These are phyloP conservation scores for Phytophthora sp. DNA, from an alignment of 352 stramenopile species.

Conservation along the genomic window DNA sequence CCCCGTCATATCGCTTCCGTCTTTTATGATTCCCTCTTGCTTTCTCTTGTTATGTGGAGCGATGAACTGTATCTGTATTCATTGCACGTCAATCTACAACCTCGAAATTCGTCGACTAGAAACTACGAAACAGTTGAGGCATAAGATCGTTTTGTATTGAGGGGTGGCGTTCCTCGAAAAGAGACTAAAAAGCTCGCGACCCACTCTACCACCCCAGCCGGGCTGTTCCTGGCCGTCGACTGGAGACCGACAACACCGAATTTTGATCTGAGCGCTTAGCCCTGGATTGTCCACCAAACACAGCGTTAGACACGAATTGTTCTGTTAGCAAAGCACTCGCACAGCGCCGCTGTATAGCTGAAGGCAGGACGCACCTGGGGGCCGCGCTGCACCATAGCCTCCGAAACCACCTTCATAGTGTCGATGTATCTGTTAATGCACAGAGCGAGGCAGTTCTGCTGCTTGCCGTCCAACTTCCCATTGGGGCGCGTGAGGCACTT, in stretches of 20 bases:
- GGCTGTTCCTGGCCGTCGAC: background rate
- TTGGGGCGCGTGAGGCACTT: constrained; percentile 86
- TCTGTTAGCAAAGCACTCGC: background rate
- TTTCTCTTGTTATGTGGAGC: too few species aligned
- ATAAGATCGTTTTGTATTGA: constrained; percentile 32
- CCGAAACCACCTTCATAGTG: constrained; percentile 90
- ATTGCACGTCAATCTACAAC: too few species aligned
- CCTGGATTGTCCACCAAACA: constrained; percentile 9
- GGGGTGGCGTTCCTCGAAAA: constrained; percentile 20
- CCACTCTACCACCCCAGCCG: constrained; percentile 2
- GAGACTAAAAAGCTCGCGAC: constrained; percentile 22
- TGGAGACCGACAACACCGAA: background rate
- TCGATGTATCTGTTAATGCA: constrained; percentile 93
- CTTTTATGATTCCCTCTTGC: background rate
- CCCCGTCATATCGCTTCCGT: constrained; percentile 9
- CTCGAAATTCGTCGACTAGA: too few species aligned
- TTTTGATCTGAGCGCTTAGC: constrained; percentile 18
- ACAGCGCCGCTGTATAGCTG: too few species aligned
- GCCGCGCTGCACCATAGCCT: constrained; percentile 80
- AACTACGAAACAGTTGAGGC: background rate
- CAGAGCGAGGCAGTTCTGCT: constrained; percentile 89
- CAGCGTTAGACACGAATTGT: background rate
- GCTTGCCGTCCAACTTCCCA: constrained; percentile 89
- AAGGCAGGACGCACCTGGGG: constrained; percentile 43
- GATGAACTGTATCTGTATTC: too few species aligned